Evolutionary conservation across 495 filamentous ascomycete species (phyloP).

Genomic region (Penicillium maclennaniae): DNA sequence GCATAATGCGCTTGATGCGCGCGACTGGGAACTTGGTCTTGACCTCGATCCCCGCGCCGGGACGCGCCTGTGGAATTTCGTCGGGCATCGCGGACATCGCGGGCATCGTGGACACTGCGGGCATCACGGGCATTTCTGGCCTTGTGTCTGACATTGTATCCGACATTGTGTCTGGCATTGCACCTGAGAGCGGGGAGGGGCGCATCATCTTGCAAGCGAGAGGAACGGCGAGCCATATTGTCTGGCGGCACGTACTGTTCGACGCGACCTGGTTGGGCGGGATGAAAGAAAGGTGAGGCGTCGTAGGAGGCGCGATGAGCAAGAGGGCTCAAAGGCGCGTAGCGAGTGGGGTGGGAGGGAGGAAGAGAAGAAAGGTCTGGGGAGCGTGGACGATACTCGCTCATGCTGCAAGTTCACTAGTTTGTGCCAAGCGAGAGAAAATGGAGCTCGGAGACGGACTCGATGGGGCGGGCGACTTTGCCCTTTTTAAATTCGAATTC

Average conservation of each 20-base stretch:
- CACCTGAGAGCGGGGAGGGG: constrained; percentile 16
- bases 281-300: constrained; percentile 39
- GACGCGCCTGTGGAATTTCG: constrained; percentile 19
- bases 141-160: no score
- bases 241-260: constrained; percentile 41
- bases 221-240: constrained; percentile 46
- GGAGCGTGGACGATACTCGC: constrained; percentile 29
- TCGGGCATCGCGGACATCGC: constrained; percentile 36
- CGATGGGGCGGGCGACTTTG: constrained; percentile 14
- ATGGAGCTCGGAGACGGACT: neutral
- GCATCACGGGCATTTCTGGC: no score
- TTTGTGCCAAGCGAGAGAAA: constrained; percentile 2
- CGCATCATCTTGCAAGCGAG: constrained; percentile 36
- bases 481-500: constrained; percentile 31
- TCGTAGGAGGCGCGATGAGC: constrained; percentile 44
- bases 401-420: constrained; percentile 18
- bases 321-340: constrained; percentile 30
- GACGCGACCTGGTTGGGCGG: constrained; percentile 25
- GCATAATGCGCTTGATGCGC: constrained; percentile 99
- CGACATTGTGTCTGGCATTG: constrained; percentile 2
- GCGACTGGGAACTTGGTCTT: constrained; percentile 97
- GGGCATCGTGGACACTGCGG: neutral
- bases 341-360: constrained; percentile 26
- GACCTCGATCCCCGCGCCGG: constrained; percentile 59
- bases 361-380: constrained; percentile 25